A percentile compares a stretch with the other conserved stretches of the same genome.
Evolutionary conservation across 257 asterid genomes (phyloP).

Genomic region (Penstemon barbatus): DNA sequence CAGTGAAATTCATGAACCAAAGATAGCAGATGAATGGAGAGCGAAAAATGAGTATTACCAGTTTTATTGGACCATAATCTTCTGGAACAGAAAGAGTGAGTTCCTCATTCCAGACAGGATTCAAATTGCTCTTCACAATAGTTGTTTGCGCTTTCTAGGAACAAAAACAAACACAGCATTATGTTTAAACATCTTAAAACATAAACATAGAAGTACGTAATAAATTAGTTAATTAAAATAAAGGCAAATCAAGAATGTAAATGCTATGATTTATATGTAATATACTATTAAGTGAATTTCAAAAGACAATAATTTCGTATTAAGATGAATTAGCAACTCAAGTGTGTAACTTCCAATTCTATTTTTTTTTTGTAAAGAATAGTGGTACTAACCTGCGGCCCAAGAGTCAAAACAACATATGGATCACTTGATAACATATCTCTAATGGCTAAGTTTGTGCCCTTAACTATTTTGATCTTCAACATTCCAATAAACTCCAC

Average conservation of each 20-base stretch:
- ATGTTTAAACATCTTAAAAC: slow-evolving; percentile 14
- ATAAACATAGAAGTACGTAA: neutral
- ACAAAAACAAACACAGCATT: slow-evolving; percentile 26
- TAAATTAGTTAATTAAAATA: too few species aligned
- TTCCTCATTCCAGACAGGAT: slow-evolving; percentile 95
- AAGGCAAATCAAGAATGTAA: too few species aligned
- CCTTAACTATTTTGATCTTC: slow-evolving; percentile 76
- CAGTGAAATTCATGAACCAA: too few species aligned
- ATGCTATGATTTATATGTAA: too few species aligned
- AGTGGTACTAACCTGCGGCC: slow-evolving; percentile 66
- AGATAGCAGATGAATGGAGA: neutral
- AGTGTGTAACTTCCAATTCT: neutral
- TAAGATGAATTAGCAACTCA: neutral
- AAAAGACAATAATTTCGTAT: neutral
- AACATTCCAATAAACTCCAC: slow-evolving; percentile 89
- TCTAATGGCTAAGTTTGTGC: slow-evolving; percentile 84
- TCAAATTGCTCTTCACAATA: slow-evolving; percentile 75
- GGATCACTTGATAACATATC: slow-evolving; percentile 98
- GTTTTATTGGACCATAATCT: slow-evolving; percentile 65
- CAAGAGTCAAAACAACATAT: slow-evolving; percentile 78
- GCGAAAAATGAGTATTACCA: slow-evolving; percentile 50
- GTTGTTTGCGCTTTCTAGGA: slow-evolving; percentile 77
- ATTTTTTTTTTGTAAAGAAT: neutral
- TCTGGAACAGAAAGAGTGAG: slow-evolving; percentile 96
- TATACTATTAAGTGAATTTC: too few species aligned